phyloP scores from a whole-genome alignment of 2,329 filamentous ascomycete species.

The Pseudocercospora macadamiae region DNA sequence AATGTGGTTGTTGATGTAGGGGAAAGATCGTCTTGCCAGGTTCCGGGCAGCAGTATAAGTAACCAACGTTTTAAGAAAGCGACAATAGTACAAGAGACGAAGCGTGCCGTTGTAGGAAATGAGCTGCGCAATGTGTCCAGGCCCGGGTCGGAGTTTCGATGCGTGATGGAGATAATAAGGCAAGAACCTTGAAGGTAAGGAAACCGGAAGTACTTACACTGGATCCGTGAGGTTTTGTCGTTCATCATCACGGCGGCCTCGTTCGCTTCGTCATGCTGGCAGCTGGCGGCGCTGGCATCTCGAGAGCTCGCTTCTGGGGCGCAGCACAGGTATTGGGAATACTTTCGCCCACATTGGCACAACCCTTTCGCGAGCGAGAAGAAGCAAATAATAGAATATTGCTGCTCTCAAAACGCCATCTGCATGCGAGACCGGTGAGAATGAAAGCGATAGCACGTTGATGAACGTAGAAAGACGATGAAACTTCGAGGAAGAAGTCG shows the following conservation, averaged over 20 bases:
- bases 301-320: not conserved
- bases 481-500: not conserved
- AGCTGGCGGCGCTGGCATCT: not conserved
- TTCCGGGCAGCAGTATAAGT: too few species aligned
- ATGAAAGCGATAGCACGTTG: not conserved
- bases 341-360: not conserved
- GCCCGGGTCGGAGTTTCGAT: not conserved
- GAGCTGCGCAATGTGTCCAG: not conserved
- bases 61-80: too few species aligned
- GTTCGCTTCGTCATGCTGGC: conserved; percentile 3
- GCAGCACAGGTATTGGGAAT: not conserved
- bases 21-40: too few species aligned
- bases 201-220: not conserved
- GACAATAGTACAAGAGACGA: not conserved
- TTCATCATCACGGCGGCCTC: not conserved
- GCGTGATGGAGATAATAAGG: not conserved
- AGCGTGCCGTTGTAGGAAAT: too few species aligned
- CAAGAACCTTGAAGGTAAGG: not conserved
- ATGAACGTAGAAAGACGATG: not conserved
- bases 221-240: not conserved
- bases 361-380: not conserved
- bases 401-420: not conserved
- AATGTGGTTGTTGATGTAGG: too few species aligned
- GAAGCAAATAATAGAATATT: not conserved
- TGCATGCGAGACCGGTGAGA: not conserved